Percentiles rank a stretch among this genome's conserved stretches.
phyloP scores from a whole-genome alignment of 2,329 filamentous ascomycete genomes.

The Penicillium polonicum region DNA sequence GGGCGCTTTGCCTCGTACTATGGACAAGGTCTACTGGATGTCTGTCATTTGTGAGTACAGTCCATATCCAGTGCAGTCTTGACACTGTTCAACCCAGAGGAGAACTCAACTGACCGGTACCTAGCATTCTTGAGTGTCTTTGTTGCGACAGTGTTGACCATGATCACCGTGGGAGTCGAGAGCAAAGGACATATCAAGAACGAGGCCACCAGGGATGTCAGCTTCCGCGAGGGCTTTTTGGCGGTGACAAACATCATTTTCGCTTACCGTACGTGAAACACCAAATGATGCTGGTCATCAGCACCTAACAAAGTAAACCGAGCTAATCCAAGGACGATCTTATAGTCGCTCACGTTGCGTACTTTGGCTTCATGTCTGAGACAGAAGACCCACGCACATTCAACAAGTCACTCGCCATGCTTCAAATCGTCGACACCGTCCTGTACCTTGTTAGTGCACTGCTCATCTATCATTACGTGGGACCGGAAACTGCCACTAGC shows the following conservation, averaged over 20 bases:
- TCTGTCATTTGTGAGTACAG: conserved; percentile 54
- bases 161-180: conserved; percentile 61
- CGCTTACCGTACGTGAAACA: conserved; percentile 54
- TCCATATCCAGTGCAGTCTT: background rate
- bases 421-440: conserved; percentile 60
- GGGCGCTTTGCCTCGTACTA: conserved; percentile 60
- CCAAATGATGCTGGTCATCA: background rate
- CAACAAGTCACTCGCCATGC: conserved; percentile 60
- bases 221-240: conserved; percentile 57
- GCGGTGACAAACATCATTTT: conserved; percentile 68
- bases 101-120: background rate
- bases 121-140: conserved; percentile 63
- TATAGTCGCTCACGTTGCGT: conserved; percentile 59
- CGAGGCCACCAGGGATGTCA: conserved; percentile 40
- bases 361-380: conserved; percentile 66
- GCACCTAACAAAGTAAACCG: background rate
- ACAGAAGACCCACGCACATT: conserved; percentile 61
- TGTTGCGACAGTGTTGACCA: conserved; percentile 62
- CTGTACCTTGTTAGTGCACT: conserved; percentile 66
- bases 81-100: background rate
- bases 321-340: background rate
- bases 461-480: conserved; percentile 67
- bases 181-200: conserved; percentile 41
- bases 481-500: conserved; percentile 38
- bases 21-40: conserved; percentile 61